phyloP scores from a whole-genome alignment of 306 rosid species.

The Fragaria ananassa region DNA sequence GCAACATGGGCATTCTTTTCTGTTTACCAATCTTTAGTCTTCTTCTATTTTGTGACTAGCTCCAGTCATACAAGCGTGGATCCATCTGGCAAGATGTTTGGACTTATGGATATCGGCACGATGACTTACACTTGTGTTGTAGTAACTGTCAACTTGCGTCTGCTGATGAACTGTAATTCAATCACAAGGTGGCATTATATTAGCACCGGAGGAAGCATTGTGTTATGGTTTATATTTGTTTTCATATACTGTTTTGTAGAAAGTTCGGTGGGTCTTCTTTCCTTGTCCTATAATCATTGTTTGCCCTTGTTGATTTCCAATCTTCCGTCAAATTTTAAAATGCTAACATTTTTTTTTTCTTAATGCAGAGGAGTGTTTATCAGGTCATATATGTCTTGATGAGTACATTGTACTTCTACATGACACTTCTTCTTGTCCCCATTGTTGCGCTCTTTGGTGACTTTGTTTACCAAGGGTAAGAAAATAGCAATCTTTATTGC shows the following conservation, averaged over 20 bases:
- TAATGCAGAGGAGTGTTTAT: slow-evolving; percentile 79
- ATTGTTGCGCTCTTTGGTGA: slow-evolving; percentile 80
- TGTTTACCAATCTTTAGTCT: slow-evolving; percentile 79
- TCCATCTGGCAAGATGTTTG: slow-evolving; percentile 69
- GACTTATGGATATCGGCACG: slow-evolving; percentile 95
- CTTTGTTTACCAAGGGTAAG: slow-evolving; percentile 88
- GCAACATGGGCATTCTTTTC: slow-evolving; percentile 87
- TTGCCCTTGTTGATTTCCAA: neutral
- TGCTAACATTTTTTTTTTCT: slow-evolving; percentile 13
- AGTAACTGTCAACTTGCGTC: slow-evolving; percentile 80
- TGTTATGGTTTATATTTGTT: slow-evolving; percentile 81
- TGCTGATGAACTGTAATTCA: slow-evolving; percentile 79
- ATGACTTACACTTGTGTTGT: slow-evolving; percentile 92
- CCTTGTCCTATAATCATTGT: neutral
- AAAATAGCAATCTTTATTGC: neutral
- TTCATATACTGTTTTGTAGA: slow-evolving; percentile 66
- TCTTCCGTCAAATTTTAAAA: slow-evolving; percentile 4
- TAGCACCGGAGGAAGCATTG: slow-evolving; percentile 90
- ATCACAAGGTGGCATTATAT: slow-evolving; percentile 89
- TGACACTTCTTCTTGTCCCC: slow-evolving; percentile 75
- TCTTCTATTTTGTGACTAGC: slow-evolving; percentile 57
- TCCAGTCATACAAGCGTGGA: slow-evolving; percentile 56
- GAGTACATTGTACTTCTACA: slow-evolving; percentile 82
- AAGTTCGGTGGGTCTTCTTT: slow-evolving; percentile 55
- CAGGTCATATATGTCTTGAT: slow-evolving; percentile 79